phyloP scores from a whole-genome alignment of 1,284 basidiomycete genomes.

The Malassezia furfur region DNA sequence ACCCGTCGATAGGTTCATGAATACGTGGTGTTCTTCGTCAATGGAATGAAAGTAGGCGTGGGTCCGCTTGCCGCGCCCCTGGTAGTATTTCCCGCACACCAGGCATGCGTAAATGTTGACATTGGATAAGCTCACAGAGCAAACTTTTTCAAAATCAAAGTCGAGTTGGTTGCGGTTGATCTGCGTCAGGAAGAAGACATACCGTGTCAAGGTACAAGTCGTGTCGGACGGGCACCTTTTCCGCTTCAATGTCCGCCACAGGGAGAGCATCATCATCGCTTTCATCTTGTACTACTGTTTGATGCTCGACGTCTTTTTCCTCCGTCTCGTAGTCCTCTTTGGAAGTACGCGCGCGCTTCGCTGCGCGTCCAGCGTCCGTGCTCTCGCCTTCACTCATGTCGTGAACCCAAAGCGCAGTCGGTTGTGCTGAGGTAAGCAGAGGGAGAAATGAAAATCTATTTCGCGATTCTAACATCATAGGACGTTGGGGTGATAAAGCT shows the following conservation, averaged over 20 bases:
- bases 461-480: no score
- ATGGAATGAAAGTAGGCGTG: constrained; percentile 96
- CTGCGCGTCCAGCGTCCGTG: background rate
- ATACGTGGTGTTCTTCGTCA: constrained; percentile 94
- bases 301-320: no score
- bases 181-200: constrained; percentile 7
- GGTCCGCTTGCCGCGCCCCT: constrained; percentile 82
- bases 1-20: constrained; percentile 83
- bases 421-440: no score
- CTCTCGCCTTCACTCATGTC: no score
- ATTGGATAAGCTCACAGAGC: constrained; percentile 88
- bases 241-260: background rate
- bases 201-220: constrained; percentile 88
- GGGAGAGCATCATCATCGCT: background rate
- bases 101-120: constrained; percentile 97
- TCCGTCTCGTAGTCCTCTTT: no score
- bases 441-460: no score
- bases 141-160: constrained; percentile 98
- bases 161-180: constrained; percentile 58
- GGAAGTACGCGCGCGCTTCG: background rate
- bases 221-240: constrained; percentile 1
- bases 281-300: no score
- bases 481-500: no score
- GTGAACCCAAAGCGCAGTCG: no score
- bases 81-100: constrained; percentile 97